These are phyloP conservation scores for Aspergillus saccharolyticus DNA, from an alignment of 495 filamentous ascomycete species.

Conservation along the genomic window DNA sequence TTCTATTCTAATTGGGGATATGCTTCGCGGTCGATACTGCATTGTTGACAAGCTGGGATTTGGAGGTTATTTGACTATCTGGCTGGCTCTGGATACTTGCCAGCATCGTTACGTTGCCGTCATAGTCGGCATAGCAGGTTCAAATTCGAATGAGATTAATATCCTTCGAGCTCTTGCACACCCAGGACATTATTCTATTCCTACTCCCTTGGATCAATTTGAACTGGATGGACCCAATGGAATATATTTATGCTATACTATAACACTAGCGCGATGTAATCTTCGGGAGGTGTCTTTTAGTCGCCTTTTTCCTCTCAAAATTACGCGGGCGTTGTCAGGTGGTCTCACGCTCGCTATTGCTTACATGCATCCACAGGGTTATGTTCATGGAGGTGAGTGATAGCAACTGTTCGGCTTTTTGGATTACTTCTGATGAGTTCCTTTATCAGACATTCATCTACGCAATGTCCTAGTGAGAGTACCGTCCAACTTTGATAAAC, in stretches of 20 bases:
- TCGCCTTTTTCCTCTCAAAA: constrained; percentile 24
- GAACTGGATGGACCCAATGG: constrained; percentile 28
- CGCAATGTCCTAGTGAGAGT: constrained; percentile 33
- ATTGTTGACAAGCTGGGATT: constrained; percentile 52
- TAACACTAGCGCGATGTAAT: constrained; percentile 21
- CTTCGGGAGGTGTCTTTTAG: constrained; percentile 23
- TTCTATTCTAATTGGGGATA: constrained; percentile 42
- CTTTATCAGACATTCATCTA: constrained; percentile 30
- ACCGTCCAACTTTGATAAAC: constrained; percentile 21
- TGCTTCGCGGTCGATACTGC: constrained; percentile 34
- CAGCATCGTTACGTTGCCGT: constrained; percentile 29
- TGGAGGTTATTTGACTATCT: constrained; percentile 49
- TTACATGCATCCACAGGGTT: constrained; percentile 30
- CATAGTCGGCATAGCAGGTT: constrained; percentile 27
- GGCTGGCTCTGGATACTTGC: constrained; percentile 46
- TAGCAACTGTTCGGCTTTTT: not conserved
- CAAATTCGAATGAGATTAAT: constrained; percentile 15
- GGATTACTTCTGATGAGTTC: not conserved
- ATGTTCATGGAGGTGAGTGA: constrained; percentile 30
- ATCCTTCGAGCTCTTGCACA: constrained; percentile 25
- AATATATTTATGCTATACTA: constrained; percentile 25
- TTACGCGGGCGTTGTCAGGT: constrained; percentile 24
- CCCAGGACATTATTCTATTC: constrained; percentile 14
- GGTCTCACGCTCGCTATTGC: constrained; percentile 21
- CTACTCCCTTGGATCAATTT: constrained; percentile 25